phyloP scores from a whole-genome alignment of 1,284 basidiomycete genomes.

The Sporisorium graminicola region DNA sequence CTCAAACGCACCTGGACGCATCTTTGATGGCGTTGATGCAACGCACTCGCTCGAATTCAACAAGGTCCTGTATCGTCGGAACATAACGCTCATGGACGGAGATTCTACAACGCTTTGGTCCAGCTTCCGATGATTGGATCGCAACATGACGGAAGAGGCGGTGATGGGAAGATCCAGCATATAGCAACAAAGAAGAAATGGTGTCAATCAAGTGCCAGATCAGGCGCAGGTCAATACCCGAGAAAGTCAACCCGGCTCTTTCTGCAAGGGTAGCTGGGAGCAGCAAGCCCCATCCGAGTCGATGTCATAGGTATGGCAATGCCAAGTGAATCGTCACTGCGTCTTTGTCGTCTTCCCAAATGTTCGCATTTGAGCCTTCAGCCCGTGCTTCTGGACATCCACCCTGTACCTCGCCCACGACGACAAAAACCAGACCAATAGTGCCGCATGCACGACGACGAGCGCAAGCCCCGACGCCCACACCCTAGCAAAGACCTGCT shows the following conservation, averaged over 20 bases:
- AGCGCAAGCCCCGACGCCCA: constrained; percentile 61
- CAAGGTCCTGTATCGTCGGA: neutral
- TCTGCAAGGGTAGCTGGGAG: neutral
- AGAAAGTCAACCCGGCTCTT: too few relatives aligned
- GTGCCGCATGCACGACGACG: constrained; percentile 46
- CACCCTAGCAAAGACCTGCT: constrained; percentile 55
- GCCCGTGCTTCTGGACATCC: constrained; percentile 33
- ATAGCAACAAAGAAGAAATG: too few relatives aligned
- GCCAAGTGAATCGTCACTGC: constrained; percentile 9
- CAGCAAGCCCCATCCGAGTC: neutral
- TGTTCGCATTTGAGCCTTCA: constrained; percentile 5
- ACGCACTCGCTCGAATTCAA: too few relatives aligned
- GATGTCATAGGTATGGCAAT: neutral
- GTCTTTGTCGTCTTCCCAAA: constrained; percentile 35
- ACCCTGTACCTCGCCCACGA: constrained; percentile 53
- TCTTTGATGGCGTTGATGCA: too few relatives aligned
- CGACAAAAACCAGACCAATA: constrained; percentile 49
- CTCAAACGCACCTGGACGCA: too few relatives aligned
- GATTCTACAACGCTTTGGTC: constrained; percentile 8
- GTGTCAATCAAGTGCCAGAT: too few relatives aligned
- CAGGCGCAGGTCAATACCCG: too few relatives aligned
- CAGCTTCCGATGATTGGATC: neutral
- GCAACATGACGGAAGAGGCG: neutral
- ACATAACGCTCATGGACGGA: neutral
- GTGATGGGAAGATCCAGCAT: neutral